A percentile compares a stretch with the other conserved stretches of the same genome.
phyloP scores from a whole-genome alignment of 805 yeast species.

The Naumovozyma castellii region DNA sequence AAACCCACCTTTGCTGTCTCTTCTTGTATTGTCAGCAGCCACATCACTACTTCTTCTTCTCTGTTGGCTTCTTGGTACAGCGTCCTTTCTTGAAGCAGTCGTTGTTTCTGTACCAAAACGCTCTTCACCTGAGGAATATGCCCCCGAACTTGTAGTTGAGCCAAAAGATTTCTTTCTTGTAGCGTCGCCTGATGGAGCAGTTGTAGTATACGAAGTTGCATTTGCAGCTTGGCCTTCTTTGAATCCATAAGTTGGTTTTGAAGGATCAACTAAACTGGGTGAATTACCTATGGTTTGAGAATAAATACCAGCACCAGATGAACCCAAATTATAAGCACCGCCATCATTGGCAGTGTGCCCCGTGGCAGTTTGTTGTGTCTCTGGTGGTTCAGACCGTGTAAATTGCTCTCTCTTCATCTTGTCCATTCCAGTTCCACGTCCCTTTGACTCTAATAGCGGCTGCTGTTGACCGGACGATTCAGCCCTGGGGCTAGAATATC shows the following conservation, averaged over 20 bases:
- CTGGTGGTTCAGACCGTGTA: background rate
- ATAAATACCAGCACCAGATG: constrained; percentile 12
- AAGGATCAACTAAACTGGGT: constrained; percentile 26
- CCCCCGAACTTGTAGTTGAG: background rate
- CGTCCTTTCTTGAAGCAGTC: background rate
- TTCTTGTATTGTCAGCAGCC: background rate
- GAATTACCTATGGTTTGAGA: constrained; percentile 16
- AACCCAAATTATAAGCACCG: no score
- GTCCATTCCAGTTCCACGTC: background rate
- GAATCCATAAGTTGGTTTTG: constrained; percentile 21
- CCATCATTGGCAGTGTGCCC: background rate
- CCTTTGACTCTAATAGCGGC: no score
- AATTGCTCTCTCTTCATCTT: background rate
- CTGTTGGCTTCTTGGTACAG: constrained; percentile 1
- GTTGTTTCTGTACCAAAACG: background rate
- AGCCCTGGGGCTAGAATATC: background rate
- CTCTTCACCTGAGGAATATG: background rate
- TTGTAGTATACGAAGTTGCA: background rate
- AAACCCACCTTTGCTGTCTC: background rate
- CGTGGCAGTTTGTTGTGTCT: no score
- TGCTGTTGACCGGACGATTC: background rate
- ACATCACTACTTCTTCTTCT: background rate
- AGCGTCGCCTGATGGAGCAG: background rate
- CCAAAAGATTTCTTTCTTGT: background rate
- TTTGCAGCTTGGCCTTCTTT: constrained; percentile 5